Base-by-base conservation (phyloP, 2,329 filamentous ascomycete species). In the Tetracladium maxilliforme region DNA sequence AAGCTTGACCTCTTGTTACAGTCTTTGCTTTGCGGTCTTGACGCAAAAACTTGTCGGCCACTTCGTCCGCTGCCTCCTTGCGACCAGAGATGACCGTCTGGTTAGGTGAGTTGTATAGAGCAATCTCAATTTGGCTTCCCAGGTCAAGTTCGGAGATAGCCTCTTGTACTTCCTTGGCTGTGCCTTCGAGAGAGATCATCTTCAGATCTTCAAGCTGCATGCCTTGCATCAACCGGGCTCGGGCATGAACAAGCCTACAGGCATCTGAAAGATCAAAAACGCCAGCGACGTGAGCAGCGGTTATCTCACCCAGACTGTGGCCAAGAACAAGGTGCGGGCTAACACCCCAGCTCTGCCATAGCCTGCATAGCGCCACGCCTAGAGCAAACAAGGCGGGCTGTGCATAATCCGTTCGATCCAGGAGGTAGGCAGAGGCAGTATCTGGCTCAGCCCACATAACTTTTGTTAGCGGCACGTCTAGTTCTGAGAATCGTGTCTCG, bases 41-140 rank as follows among this genome's bases (percentile, higher is more conserved):
- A 6, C 48, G 44, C 10, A 54, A 45, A 4, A 77, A 54, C 16
- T 54, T 40, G 19, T 39, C 31, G 7, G 62, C 58, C 10, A 71
- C 53, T 4, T 52, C 53, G 21, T 61, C 56, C 20, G 77, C 62
- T 16, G 67, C 53, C 16, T 63, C 58, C 21, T 55, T 53, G 15
- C 61, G 59, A 10, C 66, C 52, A 32, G 67, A 69, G n/a, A 90
- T 56, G 3, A 90, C 82, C 7, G 73, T 84, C 43, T 83, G 78
- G 25, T 69, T 58, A 0, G 74, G 71, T 0, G 75, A 70, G 37
- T 92, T 92, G 44, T 83, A 64, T 52, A 82, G 90, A 10, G 81
- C 75, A 26, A 61, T 43, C 5, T 47, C 51, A 38, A 27, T 11
- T 18, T 56, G 56, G 35, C 54, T 53, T 28, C 45, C 43, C 11